A percentile compares a stretch with the other conserved stretches of the same genome.
Evolutionary conservation across 2,329 filamentous ascomycete genomes (phyloP).

Genomic region (Botrytis hyacinthi): DNA sequence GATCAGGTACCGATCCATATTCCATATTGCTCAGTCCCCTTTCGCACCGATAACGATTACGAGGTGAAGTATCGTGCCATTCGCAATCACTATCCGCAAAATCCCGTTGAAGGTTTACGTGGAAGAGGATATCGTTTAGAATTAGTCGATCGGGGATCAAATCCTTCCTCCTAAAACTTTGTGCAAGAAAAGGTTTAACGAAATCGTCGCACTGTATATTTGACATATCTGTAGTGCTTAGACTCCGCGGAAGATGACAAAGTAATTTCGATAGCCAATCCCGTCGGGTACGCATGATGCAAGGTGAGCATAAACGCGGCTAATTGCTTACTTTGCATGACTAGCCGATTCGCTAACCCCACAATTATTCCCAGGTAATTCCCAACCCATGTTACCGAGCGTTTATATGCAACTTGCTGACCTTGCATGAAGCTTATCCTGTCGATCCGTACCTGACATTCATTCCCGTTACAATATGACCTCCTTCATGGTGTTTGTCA

Average conservation of each 20-base stretch:
- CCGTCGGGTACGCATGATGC: background rate
- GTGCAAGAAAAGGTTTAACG: background rate
- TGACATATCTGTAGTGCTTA: background rate
- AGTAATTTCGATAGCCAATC: background rate
- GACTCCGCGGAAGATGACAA: background rate
- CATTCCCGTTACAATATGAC: background rate
- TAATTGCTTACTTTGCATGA: background rate
- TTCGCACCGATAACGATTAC: background rate
- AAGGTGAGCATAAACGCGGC: constrained; percentile 4
- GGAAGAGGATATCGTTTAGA: background rate
- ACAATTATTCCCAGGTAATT: background rate
- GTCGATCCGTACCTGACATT: background rate
- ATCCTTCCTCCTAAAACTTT: background rate
- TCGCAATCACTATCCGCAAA: background rate
- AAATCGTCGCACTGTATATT: background rate
- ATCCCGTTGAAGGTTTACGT: background rate
- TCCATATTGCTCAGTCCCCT: background rate
- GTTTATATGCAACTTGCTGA: background rate
- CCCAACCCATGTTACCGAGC: background rate
- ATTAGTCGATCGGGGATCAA: background rate
- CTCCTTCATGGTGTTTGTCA: background rate
- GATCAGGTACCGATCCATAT: background rate
- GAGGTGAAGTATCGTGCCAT: background rate
- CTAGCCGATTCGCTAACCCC: background rate
- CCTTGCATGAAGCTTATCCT: constrained; percentile 1